A percentile compares a stretch with the other conserved stretches of the same genome.
phyloP scores from a whole-genome alignment of 139 green algal genomes.

The Yamagishiella unicocca region DNA sequence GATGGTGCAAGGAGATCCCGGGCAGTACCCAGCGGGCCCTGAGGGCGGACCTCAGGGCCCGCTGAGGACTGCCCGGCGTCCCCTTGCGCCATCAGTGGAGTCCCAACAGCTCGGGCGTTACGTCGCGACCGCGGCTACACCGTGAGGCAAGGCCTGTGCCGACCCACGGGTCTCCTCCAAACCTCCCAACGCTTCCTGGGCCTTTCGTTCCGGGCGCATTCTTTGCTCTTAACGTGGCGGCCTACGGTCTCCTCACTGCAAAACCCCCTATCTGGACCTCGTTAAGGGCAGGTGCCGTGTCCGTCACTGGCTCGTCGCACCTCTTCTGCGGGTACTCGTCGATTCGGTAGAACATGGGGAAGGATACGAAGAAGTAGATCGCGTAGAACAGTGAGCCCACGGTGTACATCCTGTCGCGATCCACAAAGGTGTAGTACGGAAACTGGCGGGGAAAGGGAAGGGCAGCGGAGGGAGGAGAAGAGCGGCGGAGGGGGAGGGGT shows the following conservation, averaged over 20 bases:
- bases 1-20: no score
- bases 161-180: no score
- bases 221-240: background rate
- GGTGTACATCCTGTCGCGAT: conserved; percentile 89
- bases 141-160: no score
- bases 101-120: no score
- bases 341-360: conserved; percentile 92
- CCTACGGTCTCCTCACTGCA: background rate
- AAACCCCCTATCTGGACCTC: background rate
- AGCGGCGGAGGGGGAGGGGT: background rate
- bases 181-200: background rate
- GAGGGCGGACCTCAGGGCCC: no score
- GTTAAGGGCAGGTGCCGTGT: background rate
- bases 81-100: no score
- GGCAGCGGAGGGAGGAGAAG: no score
- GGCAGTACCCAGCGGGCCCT: no score
- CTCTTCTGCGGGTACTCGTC: conserved; percentile 75
- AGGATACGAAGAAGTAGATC: conserved; percentile 99
- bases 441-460: conserved; percentile 77
- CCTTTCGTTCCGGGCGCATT: no score
- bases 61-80: no score
- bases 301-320: background rate
- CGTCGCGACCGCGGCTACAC: no score
- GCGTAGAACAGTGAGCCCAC: conserved; percentile 98
- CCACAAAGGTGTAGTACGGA: conserved; percentile 94